Percentiles rank a stretch among this genome's conserved stretches.
These are phyloP conservation scores for Blastobotrys parvus DNA, from an alignment of 805 yeast genomes.

Conservation along the genomic window DNA sequence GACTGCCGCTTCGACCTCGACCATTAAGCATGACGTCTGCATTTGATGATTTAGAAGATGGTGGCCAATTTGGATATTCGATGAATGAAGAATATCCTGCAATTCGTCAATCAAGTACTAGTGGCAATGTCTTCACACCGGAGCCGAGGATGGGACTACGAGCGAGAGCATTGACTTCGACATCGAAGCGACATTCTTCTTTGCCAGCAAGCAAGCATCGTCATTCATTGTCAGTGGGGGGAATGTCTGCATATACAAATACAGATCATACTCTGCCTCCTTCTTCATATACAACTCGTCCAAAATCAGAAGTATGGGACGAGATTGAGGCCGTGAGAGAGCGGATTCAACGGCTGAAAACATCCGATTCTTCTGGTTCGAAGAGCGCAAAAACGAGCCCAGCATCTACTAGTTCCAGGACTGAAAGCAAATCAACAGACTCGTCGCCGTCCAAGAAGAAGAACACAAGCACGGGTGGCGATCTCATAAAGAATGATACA, in stretches of 20 bases:
- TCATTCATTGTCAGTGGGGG: neutral
- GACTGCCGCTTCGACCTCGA: neutral
- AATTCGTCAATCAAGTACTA: neutral
- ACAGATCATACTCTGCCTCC: neutral
- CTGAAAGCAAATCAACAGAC: neutral
- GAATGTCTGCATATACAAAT: neutral
- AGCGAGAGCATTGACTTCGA: neutral
- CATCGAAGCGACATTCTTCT: neutral
- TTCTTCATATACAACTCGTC: neutral
- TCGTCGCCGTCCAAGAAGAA: neutral
- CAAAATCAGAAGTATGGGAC: conserved; percentile 3
- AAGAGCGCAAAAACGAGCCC: neutral
- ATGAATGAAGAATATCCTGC: neutral
- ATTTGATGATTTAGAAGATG: neutral
- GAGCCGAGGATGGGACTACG: neutral
- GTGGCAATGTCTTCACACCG: neutral
- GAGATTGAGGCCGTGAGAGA: conserved; percentile 9
- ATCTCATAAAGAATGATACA: neutral
- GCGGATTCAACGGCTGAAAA: conserved; percentile 6
- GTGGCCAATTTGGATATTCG: neutral
- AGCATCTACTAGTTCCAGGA: too few relatives aligned
- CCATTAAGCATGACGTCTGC: neutral
- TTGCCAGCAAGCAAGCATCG: neutral
- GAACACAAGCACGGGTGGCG: neutral
- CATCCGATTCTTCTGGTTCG: neutral